Percentiles rank a stretch among this genome's conserved stretches.
These are phyloP conservation scores for Tribonema minus DNA, from an alignment of 108 stramenopile genomes.

Conservation along the genomic window DNA sequence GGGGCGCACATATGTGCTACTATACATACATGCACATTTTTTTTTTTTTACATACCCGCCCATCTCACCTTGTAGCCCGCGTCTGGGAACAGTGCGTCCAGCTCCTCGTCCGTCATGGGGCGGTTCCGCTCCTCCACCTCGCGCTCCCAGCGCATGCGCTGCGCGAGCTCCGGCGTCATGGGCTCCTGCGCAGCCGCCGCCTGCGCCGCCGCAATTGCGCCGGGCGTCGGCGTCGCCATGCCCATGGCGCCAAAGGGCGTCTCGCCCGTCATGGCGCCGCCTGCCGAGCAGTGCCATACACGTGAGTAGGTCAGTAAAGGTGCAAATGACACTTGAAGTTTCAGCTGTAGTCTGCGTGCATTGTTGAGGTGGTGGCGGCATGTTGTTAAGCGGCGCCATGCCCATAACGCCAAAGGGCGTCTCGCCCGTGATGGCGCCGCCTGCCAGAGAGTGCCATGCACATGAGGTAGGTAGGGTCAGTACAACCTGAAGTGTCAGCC, in stretches of 20 bases:
- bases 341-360: too few relatives aligned
- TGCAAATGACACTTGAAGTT: too few relatives aligned
- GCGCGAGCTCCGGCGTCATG: slow-evolving; percentile 68
- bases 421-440: slow-evolving; percentile 24
- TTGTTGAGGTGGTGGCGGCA: too few relatives aligned
- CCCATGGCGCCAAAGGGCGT: slow-evolving; percentile 35
- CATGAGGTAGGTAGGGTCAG: too few relatives aligned
- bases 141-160: slow-evolving; percentile 74
- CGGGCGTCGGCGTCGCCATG: slow-evolving; percentile 51
- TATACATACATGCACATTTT: too few relatives aligned
- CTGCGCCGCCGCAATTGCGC: slow-evolving; percentile 36
- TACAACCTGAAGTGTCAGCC: too few relatives aligned
- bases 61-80: slow-evolving; percentile 42
- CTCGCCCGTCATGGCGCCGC: slow-evolving; percentile 24
- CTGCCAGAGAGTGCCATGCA: too few relatives aligned
- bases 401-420: slow-evolving; percentile 34
- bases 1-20: too few relatives aligned
- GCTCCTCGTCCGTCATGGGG: slow-evolving; percentile 88
- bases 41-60: too few relatives aligned
- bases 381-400: slow-evolving; percentile 38
- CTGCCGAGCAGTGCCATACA: too few relatives aligned
- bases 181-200: slow-evolving; percentile 12
- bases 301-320: too few relatives aligned
- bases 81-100: slow-evolving; percentile 85
- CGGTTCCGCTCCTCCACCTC: slow-evolving; percentile 94